These are phyloP conservation scores for Aureobasidium pullulans DNA, from an alignment of 2,329 filamentous ascomycete species.

Conservation along the genomic window DNA sequence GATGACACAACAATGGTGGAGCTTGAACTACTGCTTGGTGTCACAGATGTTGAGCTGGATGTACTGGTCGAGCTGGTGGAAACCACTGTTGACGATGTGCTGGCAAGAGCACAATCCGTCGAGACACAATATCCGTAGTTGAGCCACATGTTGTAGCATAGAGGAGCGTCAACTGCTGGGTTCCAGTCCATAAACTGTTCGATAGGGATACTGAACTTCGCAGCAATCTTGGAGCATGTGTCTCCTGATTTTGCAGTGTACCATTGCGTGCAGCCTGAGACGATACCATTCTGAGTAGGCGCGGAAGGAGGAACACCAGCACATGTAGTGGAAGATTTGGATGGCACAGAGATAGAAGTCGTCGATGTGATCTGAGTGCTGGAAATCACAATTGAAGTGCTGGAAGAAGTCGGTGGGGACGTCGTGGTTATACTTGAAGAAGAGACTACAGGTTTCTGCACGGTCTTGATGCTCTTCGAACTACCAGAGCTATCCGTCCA, in stretches of 20 bases:
- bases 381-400: background rate
- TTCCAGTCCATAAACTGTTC: slow-evolving; percentile 22
- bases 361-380: background rate
- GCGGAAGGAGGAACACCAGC: slow-evolving; percentile 17
- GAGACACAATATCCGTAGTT: slow-evolving; percentile 22
- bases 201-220: slow-evolving; percentile 16
- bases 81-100: background rate
- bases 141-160: slow-evolving; percentile 19
- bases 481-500: slow-evolving; percentile 34
- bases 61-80: background rate
- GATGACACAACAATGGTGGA: slow-evolving; percentile 41
- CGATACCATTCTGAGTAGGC: slow-evolving; percentile 20
- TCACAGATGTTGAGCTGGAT: slow-evolving; percentile 2
- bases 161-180: slow-evolving; percentile 19
- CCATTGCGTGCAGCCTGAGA: slow-evolving; percentile 21
- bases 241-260: slow-evolving; percentile 21
- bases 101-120: slow-evolving; percentile 14
- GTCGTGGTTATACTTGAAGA: background rate
- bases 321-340: slow-evolving; percentile 3
- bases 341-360: background rate
- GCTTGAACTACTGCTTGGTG: slow-evolving; percentile 29
- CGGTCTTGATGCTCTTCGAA: slow-evolving; percentile 50
- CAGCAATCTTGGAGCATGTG: slow-evolving; percentile 19
- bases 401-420: background rate
- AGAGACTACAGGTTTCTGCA: background rate